Percentiles rank a stretch among this genome's conserved stretches.
Conservation (phyloP, 495 filamentous ascomycete species). For the Sporormia fimetaria region DNA sequence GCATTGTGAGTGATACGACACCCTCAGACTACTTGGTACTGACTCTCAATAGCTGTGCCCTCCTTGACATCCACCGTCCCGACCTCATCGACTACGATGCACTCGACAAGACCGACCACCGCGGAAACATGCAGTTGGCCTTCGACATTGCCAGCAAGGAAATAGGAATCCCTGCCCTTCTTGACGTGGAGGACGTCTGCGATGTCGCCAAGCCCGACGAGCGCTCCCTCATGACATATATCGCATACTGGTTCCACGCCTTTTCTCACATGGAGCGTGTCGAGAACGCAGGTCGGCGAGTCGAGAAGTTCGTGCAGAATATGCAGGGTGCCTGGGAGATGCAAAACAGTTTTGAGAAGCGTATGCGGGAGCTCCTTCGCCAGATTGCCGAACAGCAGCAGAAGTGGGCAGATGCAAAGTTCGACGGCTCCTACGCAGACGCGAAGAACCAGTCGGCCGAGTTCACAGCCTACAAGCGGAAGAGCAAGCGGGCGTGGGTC, state of each 20-base stretch:
- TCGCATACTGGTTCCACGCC: slow-evolving; percentile 99
- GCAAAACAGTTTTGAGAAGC: slow-evolving; percentile 86
- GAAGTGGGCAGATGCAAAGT: slow-evolving; percentile 64
- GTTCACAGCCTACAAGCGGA: slow-evolving; percentile 79
- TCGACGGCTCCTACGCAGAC: slow-evolving; percentile 85
- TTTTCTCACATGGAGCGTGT: slow-evolving; percentile 97
- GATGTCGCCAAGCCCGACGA: slow-evolving; percentile 94
- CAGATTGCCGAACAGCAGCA: slow-evolving; percentile 61
- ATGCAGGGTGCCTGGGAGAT: slow-evolving; percentile 99
- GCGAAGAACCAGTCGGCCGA: slow-evolving; percentile 74
- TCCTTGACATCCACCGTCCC: slow-evolving; percentile 92
- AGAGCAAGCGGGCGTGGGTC: slow-evolving; percentile 85
- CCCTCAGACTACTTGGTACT: not conserved
- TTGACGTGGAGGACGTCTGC: slow-evolving; percentile 97
- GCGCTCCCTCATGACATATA: slow-evolving; percentile 95
- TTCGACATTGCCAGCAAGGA: slow-evolving; percentile 93
- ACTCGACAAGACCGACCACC: slow-evolving; percentile 87
- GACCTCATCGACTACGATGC: slow-evolving; percentile 94
- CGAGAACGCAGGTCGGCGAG: slow-evolving; percentile 88
- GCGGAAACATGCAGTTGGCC: slow-evolving; percentile 92
- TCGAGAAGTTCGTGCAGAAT: slow-evolving; percentile 96
- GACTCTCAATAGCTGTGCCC: slow-evolving; percentile 50
- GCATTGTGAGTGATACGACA: slow-evolving; percentile 51
- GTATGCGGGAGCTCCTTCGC: slow-evolving; percentile 69
- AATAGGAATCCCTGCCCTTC: slow-evolving; percentile 89